phyloP scores from a whole-genome alignment of 768 basidiomycete species.

The Mycena metata region DNA sequence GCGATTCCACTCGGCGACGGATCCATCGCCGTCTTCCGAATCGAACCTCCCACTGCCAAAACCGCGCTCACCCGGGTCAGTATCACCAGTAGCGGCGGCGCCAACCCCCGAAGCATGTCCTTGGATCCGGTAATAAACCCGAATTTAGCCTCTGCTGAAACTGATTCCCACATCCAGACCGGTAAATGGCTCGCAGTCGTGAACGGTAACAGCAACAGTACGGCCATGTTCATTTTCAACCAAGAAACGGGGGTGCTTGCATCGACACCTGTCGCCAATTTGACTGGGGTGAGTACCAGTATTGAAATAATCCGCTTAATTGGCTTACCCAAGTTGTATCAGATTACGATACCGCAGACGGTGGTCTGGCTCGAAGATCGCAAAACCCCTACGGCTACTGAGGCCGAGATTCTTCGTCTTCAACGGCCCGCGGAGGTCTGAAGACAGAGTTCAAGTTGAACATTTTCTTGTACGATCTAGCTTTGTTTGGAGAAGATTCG shows the following conservation, averaged over 20 bases:
- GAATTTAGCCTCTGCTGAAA: background rate
- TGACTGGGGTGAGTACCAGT: slow-evolving; percentile 23
- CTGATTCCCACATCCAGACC: slow-evolving; percentile 1
- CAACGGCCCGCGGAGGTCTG: background rate
- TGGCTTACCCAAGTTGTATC: background rate
- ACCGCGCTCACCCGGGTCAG: slow-evolving; percentile 31
- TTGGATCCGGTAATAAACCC: slow-evolving; percentile 18
- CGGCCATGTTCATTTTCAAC: slow-evolving; percentile 26
- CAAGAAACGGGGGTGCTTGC: slow-evolving; percentile 28
- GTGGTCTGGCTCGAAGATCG: slow-evolving; percentile 32
- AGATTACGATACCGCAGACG: slow-evolving; percentile 28
- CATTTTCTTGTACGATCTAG: too few species aligned
- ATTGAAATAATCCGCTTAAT: background rate
- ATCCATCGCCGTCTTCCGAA: slow-evolving; percentile 30
- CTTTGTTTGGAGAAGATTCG: too few species aligned
- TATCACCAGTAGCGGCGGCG: slow-evolving; percentile 31
- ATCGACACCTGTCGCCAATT: slow-evolving; percentile 25
- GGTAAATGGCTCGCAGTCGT: slow-evolving; percentile 31
- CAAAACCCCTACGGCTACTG: slow-evolving; percentile 14
- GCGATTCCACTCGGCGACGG: slow-evolving; percentile 14
- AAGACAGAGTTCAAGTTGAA: too few species aligned
- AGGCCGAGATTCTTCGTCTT: slow-evolving; percentile 19
- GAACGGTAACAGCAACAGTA: slow-evolving; percentile 33
- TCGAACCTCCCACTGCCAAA: slow-evolving; percentile 27
- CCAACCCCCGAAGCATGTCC: slow-evolving; percentile 34